Evolutionary conservation across 768 basidiomycete genomes (phyloP), one percentile per base, ranked within the genome.

Genomic region (Baorangia bicolor): DNA sequence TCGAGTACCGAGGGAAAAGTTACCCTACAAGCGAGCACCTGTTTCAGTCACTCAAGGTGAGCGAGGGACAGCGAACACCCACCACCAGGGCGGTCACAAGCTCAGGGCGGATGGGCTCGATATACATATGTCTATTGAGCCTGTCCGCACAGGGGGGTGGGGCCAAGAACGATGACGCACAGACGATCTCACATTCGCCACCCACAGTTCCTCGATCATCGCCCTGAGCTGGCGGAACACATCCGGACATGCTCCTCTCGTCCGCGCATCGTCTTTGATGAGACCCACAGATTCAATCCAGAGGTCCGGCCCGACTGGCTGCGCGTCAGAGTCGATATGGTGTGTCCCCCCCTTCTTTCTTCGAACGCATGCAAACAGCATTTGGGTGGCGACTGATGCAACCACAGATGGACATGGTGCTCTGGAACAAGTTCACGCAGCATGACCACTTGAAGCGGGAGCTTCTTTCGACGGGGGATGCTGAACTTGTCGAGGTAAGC

Each of bases 11-110:
- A 13, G 73, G 75, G 14, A 74, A 71, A 57, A 41, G 58, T 3
- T 80, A 80, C 55, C 75, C 75, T 1, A 80, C 80, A 11, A 75
- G 75, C 44, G 79, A 79, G 57, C 80, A 80, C 58, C 59, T 81
- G 38, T 80, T 77, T 47, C 78, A 80, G 52, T 73, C 79, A 23
- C 68, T 78, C 62, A 79, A 74, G 71, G 73, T 73, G 42, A 67
- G 69, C 16, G 23, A 28, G 16, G 7, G 13, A 46, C 20, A 8
- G n/a, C 21, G n/a, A 49, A 20, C 42, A 16, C 42, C 38, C 38
- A 41, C 51, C 38, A 31, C 47, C 14, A 11, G 28, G 9, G 35
- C 25, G 21, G 34, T 31, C 27, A n/a, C 23, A 25, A 21, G 35
- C 42, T 34, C 30, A 12, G 25, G 31, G 25, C n/a, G 6, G 14